Evolutionary conservation across 495 filamentous ascomycete genomes (phyloP).

Genomic region (Aeminium ludgeri): DNA sequence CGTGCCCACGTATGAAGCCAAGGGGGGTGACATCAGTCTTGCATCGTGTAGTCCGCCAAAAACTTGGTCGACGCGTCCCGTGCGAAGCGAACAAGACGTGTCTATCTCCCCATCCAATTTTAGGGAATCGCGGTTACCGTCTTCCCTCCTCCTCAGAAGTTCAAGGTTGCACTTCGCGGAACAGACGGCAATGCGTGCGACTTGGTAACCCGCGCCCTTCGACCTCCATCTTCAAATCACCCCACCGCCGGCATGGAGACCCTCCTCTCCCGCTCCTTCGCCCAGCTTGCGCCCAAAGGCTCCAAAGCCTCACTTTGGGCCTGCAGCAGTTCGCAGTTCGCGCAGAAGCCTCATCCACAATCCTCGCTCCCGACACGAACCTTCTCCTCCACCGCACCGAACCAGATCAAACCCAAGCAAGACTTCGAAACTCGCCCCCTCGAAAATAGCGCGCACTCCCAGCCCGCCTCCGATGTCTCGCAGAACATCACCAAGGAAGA

Average conservation of each 20-base stretch:
- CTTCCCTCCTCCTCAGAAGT: too few species aligned
- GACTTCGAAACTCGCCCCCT: constrained; percentile 1
- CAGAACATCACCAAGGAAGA: constrained; percentile 24
- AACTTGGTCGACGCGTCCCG: too few species aligned
- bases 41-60: too few species aligned
- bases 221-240: too few species aligned
- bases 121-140: too few species aligned
- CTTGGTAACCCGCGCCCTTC: too few species aligned
- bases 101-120: too few species aligned
- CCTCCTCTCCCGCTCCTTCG: not conserved
- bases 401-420: not conserved
- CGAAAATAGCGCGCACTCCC: constrained; percentile 12
- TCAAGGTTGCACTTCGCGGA: too few species aligned
- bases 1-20: too few species aligned
- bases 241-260: not conserved
- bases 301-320: not conserved
- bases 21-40: too few species aligned
- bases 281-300: not conserved
- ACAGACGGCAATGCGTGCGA: too few species aligned
- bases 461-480: constrained; percentile 20
- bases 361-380: not conserved
- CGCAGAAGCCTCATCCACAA: not conserved
- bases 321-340: not conserved
- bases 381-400: not conserved
- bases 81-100: too few species aligned